Percentiles rank a stretch among this genome's conserved stretches.
These are phyloP conservation scores for Exophiala dermatitidis DNA, from an alignment of 2,329 filamentous ascomycete genomes.

Conservation along the genomic window DNA sequence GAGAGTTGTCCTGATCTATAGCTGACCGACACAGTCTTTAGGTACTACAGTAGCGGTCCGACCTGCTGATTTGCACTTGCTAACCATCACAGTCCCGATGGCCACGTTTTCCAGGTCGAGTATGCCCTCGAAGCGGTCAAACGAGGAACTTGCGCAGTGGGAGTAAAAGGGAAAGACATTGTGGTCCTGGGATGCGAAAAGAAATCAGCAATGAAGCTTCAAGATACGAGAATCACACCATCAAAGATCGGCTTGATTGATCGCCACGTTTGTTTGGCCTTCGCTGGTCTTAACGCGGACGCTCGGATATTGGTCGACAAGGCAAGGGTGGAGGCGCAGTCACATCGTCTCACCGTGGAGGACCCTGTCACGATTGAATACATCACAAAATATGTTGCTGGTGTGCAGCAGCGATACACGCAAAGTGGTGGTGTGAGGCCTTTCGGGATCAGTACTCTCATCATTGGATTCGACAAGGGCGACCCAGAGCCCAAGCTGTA, in stretches of 20 bases:
- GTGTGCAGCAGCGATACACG: constrained; percentile 97
- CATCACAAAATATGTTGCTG: constrained; percentile 97
- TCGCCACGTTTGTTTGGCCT: constrained; percentile 91
- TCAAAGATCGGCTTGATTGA: constrained; percentile 98
- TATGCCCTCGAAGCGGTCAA: constrained; percentile 99
- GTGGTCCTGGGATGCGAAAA: constrained; percentile 98
- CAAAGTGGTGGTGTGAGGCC: constrained; percentile 96
- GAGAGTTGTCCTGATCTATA: neutral
- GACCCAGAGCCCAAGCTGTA: constrained; percentile 85
- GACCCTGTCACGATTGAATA: constrained; percentile 98
- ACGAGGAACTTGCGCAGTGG: constrained; percentile 96
- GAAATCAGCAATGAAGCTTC: constrained; percentile 97
- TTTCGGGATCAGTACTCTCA: constrained; percentile 97
- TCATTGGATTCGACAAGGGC: constrained; percentile 96
- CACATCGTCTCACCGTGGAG: constrained; percentile 92
- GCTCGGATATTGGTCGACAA: constrained; percentile 97
- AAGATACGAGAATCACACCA: constrained; percentile 97
- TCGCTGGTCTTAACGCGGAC: constrained; percentile 94
- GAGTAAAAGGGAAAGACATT: constrained; percentile 88
- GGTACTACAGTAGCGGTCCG: constrained; percentile 20
- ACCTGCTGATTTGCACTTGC: constrained; percentile 25
- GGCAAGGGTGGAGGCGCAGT: constrained; percentile 93
- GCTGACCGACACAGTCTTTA: constrained; percentile 31
- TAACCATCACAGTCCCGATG: constrained; percentile 75
- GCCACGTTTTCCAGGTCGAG: constrained; percentile 99